Percentiles rank a stretch among this genome's conserved stretches.
Conservation (phyloP, 2,329 filamentous ascomycete genomes). For the Phialocephala sp. region DNA sequence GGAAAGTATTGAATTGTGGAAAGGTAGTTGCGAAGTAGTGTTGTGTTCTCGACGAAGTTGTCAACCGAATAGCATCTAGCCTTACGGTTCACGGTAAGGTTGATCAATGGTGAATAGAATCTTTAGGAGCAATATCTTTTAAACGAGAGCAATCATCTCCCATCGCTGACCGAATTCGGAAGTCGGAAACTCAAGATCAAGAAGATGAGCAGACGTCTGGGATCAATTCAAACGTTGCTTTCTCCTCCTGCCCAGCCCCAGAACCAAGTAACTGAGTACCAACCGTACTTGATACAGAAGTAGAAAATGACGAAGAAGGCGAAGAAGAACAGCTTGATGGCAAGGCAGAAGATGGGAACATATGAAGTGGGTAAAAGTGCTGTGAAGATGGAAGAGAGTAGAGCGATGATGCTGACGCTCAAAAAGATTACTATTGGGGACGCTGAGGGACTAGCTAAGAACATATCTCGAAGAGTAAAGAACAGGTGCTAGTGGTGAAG, state of each 20-base stretch:
- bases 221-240: slow-evolving; percentile 12
- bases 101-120: background rate
- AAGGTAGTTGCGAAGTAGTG: background rate
- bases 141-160: no score
- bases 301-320: background rate
- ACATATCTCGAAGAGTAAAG: background rate
- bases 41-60: background rate
- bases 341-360: background rate
- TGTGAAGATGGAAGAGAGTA: background rate
- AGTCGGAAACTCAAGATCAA: background rate
- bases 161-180: background rate
- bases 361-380: background rate
- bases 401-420: background rate
- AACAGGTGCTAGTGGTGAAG: background rate
- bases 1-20: background rate
- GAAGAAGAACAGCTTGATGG: background rate
- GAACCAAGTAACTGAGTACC: background rate
- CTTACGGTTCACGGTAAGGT: background rate
- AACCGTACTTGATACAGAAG: background rate
- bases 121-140: background rate
- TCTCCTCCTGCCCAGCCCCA: background rate
- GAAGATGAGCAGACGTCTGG: slow-evolving; percentile 6
- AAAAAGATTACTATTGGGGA: background rate
- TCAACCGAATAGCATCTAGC: background rate
- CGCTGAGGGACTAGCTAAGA: background rate